phyloP scores from a whole-genome alignment of 805 yeast species.

The Kuraishia hungarica region DNA sequence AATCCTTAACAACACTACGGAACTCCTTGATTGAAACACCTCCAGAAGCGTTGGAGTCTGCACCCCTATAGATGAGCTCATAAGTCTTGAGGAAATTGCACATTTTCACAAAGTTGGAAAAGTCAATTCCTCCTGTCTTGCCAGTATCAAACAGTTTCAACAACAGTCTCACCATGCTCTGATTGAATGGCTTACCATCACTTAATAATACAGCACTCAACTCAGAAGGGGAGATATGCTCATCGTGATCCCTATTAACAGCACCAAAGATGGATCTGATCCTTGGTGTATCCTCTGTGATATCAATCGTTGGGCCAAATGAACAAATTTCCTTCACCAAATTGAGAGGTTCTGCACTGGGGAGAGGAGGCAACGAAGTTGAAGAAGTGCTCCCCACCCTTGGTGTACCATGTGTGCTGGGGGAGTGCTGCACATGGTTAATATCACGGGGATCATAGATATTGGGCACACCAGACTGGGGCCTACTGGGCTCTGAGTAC shows the following conservation, averaged over 20 bases:
- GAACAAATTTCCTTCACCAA: not conserved
- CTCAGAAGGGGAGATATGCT: not conserved
- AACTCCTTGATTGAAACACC: slow-evolving; percentile 19
- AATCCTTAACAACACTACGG: slow-evolving; percentile 2
- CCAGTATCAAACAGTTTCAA: slow-evolving; percentile 10
- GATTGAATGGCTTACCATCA: slow-evolving; percentile 7
- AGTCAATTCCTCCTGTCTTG: slow-evolving; percentile 1
- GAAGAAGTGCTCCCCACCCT: not conserved
- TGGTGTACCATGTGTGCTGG: not conserved
- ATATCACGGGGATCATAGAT: not conserved
- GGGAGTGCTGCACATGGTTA: not conserved
- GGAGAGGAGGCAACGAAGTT: not conserved
- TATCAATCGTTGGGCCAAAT: not conserved
- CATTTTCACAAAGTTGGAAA: slow-evolving; percentile 18
- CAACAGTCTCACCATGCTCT: slow-evolving; percentile 4
- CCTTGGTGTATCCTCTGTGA: not conserved
- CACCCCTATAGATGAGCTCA: slow-evolving; percentile 18
- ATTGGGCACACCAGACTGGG: not conserved
- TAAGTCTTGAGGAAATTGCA: slow-evolving; percentile 22
- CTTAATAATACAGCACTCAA: not conserved
- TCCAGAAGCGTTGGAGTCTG: slow-evolving; percentile 19
- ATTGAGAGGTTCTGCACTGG: not conserved
- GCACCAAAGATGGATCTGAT: not conserved
- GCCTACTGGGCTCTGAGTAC: not conserved
- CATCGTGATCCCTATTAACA: not conserved